Conservation (phyloP, 805 yeast species). For the Wickerhamiella azyma region DNA sequence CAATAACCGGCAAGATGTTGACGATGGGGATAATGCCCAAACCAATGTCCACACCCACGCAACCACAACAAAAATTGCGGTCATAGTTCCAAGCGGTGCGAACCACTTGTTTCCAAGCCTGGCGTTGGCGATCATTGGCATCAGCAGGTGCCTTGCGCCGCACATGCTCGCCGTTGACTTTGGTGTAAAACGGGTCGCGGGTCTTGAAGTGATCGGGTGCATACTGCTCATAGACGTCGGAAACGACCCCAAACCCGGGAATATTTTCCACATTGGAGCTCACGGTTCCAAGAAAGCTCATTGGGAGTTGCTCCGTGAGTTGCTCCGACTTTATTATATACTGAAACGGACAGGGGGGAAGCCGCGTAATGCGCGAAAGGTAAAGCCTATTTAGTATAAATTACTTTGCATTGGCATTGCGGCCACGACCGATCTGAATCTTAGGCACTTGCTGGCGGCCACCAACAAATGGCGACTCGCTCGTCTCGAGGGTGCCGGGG, state of each 20-base stretch:
- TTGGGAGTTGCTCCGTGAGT: neutral
- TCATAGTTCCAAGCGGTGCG: constrained; percentile 80
- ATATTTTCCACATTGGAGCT: constrained; percentile 30
- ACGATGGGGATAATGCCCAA: constrained; percentile 66
- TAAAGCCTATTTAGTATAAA: neutral
- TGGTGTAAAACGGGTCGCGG: constrained; percentile 27
- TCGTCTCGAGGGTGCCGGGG: constrained; percentile 71
- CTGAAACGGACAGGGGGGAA: no score
- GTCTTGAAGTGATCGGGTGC: constrained; percentile 54
- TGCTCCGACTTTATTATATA: no score
- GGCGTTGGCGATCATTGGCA: constrained; percentile 44
- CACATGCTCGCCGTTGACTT: constrained; percentile 36
- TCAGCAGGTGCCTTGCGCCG: constrained; percentile 48
- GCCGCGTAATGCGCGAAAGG: no score
- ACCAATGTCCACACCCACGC: constrained; percentile 52
- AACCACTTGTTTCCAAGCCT: constrained; percentile 61
- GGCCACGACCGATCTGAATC: constrained; percentile 76
- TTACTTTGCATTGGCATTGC: constrained; percentile 44
- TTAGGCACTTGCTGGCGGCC: constrained; percentile 32
- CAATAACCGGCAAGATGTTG: constrained; percentile 65
- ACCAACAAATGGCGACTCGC: constrained; percentile 78
- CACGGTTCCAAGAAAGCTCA: constrained; percentile 3
- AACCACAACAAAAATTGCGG: constrained; percentile 58
- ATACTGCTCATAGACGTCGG: constrained; percentile 49
- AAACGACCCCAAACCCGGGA: constrained; percentile 45